These are phyloP conservation scores for Cubamyces lactineus DNA, from an alignment of 768 basidiomycete species.

Conservation along the genomic window DNA sequence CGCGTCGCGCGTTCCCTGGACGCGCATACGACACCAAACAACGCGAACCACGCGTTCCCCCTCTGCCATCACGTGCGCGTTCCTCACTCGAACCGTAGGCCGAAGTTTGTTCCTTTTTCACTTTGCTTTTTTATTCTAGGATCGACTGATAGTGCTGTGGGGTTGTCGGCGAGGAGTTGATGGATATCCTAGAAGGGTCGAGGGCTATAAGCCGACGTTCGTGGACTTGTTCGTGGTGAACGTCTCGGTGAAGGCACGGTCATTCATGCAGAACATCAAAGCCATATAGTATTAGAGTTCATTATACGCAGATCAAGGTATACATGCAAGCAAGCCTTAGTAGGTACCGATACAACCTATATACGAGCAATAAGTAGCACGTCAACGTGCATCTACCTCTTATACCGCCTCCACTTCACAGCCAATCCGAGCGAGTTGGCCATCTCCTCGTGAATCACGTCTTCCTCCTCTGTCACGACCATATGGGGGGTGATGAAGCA, in stretches of 20 bases:
- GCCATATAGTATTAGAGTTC: not conserved
- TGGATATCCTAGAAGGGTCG: too few species aligned
- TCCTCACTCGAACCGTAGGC: not conserved
- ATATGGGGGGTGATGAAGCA: not conserved
- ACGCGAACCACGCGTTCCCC: constrained; percentile 21
- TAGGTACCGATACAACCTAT: constrained; percentile 1
- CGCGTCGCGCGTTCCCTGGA: constrained; percentile 19
- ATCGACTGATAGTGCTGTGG: too few species aligned
- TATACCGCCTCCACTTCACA: constrained; percentile 13
- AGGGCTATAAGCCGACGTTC: too few species aligned
- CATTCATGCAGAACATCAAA: not conserved
- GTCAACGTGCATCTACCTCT: not conserved
- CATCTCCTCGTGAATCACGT: constrained; percentile 13
- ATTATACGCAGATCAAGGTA: constrained; percentile 4
- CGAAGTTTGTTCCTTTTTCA: too few species aligned
- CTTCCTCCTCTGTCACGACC: constrained; percentile 8
- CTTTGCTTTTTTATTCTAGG: too few species aligned
- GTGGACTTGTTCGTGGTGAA: too few species aligned
- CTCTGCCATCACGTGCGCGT: constrained; percentile 11
- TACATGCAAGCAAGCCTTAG: not conserved
- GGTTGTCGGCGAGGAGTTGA: too few species aligned
- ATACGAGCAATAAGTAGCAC: constrained; percentile 16
- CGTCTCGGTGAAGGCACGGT: not conserved
- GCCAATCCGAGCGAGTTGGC: constrained; percentile 11
- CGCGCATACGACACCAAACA: constrained; percentile 30